Conservation (phyloP, 208 protist species). For the Acanthamoeba lugdunensis region DNA sequence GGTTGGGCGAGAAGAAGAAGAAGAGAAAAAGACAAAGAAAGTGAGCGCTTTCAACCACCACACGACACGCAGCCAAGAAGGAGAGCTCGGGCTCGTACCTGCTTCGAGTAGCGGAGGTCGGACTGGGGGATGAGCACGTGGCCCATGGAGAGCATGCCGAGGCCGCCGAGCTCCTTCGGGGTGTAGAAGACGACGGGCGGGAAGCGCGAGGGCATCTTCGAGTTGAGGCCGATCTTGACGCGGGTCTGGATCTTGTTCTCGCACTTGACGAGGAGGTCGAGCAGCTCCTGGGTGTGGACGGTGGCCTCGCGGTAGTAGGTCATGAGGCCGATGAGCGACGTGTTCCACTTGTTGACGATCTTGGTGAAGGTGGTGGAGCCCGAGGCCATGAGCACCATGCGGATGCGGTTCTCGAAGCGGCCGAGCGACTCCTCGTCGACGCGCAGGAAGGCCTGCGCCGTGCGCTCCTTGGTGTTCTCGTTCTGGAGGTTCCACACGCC, state of each 20-base stretch:
- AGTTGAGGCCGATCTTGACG: conserved; percentile 99
- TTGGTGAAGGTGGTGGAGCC: conserved; percentile 99
- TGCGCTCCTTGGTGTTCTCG: conserved; percentile 97
- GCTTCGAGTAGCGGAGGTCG: conserved; percentile 97
- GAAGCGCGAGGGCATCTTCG: conserved; percentile 99
- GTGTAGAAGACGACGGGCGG: conserved; percentile 99
- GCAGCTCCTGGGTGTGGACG: conserved; percentile 93
- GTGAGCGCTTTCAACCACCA: no score
- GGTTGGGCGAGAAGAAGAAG: no score
- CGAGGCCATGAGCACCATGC: conserved; percentile 98
- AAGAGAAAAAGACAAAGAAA: no score
- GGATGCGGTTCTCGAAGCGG: conserved; percentile 97
- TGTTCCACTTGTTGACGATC: conserved; percentile 99
- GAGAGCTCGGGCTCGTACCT: conserved; percentile 76
- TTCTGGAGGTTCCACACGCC: conserved; percentile 99
- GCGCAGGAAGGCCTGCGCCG: conserved; percentile 97
- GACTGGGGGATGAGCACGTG: conserved; percentile 99
- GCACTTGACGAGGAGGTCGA: conserved; percentile 98
- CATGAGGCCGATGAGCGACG: conserved; percentile 98
- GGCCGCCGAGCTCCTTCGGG: conserved; percentile 96
- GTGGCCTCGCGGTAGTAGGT: conserved; percentile 99
- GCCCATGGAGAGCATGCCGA: conserved; percentile 99
- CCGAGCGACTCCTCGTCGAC: conserved; percentile 95
- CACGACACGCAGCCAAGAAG: no score
- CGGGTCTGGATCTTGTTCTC: conserved; percentile 99